Evolutionary conservation across 2,329 filamentous ascomycete genomes (phyloP), one percentile per base, ranked within the genome.

Genomic region (Cladosporium phlei): DNA sequence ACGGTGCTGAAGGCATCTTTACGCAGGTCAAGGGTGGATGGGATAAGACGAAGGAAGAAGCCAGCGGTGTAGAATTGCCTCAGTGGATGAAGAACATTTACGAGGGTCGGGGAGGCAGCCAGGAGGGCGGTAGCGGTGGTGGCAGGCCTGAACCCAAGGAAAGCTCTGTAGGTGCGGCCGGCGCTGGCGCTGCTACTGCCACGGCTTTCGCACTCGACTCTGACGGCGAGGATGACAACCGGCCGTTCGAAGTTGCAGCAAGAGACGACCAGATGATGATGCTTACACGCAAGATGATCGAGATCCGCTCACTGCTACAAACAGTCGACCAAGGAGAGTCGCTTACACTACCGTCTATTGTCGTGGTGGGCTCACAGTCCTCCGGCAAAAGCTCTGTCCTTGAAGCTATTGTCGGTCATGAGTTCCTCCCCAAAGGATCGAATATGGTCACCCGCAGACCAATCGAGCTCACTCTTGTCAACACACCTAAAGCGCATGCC

Each of bases 221-320:
- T 48, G 79, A 81, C 2, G 69, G 74, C 3, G 75, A 79, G 29
- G 80, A 91, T 27, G 80, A 84, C 53, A 67, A 74, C 4, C 74
- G 82, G 46, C 72, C 75, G 7, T 74, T 71, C 16, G 80, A 84
- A 47, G 81, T 86, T 60, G 75, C 78, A 38, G 87, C 88, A 14
- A 82, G 82, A 59, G 93, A 98, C 60, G 93, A 98, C 64, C 93
- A 98, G 68, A 98, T 98, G 91, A 98, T 98, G 93, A 77, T 96
- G 56, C 74, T 98, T 61, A 98, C 94, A 2, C 91, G 93, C 72
- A 97, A 97, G 71, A 98, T 98, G 93, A 98, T 98, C 61, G 93
- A 98, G 72, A 97, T 98, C 48, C 78, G 94, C 56, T 90, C 84
- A 56, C 88, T 98, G 47, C 75, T 98, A 19, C 86, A 94, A 61